Percentiles rank a stretch among this genome's conserved stretches.
phyloP scores from a whole-genome alignment of 2,329 filamentous ascomycete species.

The Fusarium sp. region DNA sequence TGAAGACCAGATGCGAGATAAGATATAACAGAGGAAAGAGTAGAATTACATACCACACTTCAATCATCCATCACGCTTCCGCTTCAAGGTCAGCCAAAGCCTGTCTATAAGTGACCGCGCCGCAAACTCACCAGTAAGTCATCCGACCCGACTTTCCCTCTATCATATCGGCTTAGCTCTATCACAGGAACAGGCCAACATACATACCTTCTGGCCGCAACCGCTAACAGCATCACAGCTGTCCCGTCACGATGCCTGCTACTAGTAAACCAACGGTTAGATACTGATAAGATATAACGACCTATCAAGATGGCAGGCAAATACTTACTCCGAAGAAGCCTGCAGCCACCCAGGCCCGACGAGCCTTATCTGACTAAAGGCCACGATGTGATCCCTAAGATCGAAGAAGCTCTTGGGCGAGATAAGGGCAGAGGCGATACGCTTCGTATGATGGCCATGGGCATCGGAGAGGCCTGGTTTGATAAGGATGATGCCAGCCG shows the following conservation, averaged over 20 bases:
- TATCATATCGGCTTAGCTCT: neutral
- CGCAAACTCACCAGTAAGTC: neutral
- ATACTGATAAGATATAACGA: accelerated
- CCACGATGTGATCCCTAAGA: too few relatives aligned
- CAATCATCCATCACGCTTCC: neutral
- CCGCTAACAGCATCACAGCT: neutral
- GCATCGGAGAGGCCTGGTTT: too few relatives aligned
- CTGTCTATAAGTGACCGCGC: neutral
- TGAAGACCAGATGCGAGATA: neutral
- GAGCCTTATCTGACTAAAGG: too few relatives aligned
- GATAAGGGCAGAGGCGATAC: too few relatives aligned
- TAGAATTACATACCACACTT: neutral
- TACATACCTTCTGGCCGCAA: neutral
- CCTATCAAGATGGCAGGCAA: neutral
- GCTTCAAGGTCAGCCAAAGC: neutral
- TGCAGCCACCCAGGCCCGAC: neutral
- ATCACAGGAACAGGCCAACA: too few relatives aligned
- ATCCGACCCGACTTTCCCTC: neutral
- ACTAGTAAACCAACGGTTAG: accelerated
- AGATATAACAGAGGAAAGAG: neutral
- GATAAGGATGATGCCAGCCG: too few relatives aligned
- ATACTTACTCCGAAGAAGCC: neutral
- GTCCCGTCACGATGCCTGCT: neutral
- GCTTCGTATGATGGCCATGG: too few relatives aligned
- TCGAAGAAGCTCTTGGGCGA: too few relatives aligned